Evolutionary conservation across 1,284 basidiomycete genomes (phyloP).

Genomic region (Ustilago esculenta): DNA sequence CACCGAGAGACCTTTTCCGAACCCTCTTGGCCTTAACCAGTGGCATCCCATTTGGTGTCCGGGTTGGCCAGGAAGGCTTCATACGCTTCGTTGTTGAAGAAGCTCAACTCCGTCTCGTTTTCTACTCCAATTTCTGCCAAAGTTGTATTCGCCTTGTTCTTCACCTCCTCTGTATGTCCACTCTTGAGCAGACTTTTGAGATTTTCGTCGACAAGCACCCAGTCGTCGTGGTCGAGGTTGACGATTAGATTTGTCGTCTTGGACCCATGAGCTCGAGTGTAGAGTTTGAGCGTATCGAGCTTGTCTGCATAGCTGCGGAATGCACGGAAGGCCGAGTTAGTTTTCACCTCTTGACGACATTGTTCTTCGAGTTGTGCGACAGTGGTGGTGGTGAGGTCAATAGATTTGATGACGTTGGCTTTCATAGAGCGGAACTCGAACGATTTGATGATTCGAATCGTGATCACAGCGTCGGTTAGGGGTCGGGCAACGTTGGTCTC

Average conservation of each 20-base stretch:
- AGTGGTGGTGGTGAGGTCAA: slow-evolving; percentile 82
- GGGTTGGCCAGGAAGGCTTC: slow-evolving; percentile 58
- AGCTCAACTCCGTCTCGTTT: slow-evolving; percentile 64
- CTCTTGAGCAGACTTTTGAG: background rate
- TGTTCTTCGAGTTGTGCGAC: slow-evolving; percentile 80
- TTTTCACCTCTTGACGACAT: slow-evolving; percentile 70
- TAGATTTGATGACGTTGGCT: slow-evolving; percentile 81
- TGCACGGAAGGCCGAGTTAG: slow-evolving; percentile 49
- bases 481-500: slow-evolving; percentile 77
- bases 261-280: slow-evolving; percentile 90
- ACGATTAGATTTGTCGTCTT: slow-evolving; percentile 72
- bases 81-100: slow-evolving; percentile 61
- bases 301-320: slow-evolving; percentile 50
- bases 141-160: slow-evolving; percentile 27
- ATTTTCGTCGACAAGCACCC: slow-evolving; percentile 50
- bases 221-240: slow-evolving; percentile 64
- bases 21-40: slow-evolving; percentile 22
- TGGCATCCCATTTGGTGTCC: slow-evolving; percentile 58
- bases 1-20: too few relatives aligned
- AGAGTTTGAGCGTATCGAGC: slow-evolving; percentile 87
- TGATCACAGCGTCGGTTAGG: slow-evolving; percentile 79
- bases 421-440: slow-evolving; percentile 92
- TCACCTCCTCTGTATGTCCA: background rate
- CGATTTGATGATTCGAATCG: slow-evolving; percentile 92
- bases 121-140: slow-evolving; percentile 56